Evolutionary conservation across 768 basidiomycete species (phyloP).

Genomic region (Candolleomyces efflorescens): DNA sequence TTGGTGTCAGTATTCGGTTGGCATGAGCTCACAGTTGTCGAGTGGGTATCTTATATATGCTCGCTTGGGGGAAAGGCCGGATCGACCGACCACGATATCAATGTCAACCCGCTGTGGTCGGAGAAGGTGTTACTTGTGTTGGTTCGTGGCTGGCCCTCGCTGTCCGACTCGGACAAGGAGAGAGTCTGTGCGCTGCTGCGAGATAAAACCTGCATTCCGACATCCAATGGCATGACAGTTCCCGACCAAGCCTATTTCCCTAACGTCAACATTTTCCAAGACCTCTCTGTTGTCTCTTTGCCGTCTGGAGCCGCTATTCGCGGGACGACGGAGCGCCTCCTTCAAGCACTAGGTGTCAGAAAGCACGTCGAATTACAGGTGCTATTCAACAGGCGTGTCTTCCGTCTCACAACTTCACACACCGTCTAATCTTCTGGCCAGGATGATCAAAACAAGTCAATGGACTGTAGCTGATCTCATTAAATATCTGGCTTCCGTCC

Average conservation of each 20-base stretch:
- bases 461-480: slow-evolving; percentile 86
- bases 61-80: slow-evolving; percentile 36
- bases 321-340: slow-evolving; percentile 64
- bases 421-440: slow-evolving; percentile 21
- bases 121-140: slow-evolving; percentile 72
- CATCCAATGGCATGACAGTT: slow-evolving; percentile 64
- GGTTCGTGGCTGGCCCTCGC: slow-evolving; percentile 67
- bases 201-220: slow-evolving; percentile 62
- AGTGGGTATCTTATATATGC: slow-evolving; percentile 73
- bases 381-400: slow-evolving; percentile 75
- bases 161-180: slow-evolving; percentile 44
- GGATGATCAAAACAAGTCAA: slow-evolving; percentile 86
- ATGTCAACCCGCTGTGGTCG: slow-evolving; percentile 64
- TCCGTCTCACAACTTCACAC: not conserved
- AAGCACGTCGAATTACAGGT: slow-evolving; percentile 91
- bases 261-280: slow-evolving; percentile 84
- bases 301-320: slow-evolving; percentile 63
- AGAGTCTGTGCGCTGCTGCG: slow-evolving; percentile 47
- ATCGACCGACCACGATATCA: slow-evolving; percentile 56
- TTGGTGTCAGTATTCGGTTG: slow-evolving; percentile 64
- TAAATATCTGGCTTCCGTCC: slow-evolving; percentile 84
- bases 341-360: slow-evolving; percentile 75
- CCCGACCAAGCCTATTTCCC: slow-evolving; percentile 81
- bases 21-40: slow-evolving; percentile 67
- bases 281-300: slow-evolving; percentile 75